A percentile compares a stretch with the other conserved stretches of the same genome.
phyloP scores from a whole-genome alignment of 257 asterid species.

The Solanum rostratum region DNA sequence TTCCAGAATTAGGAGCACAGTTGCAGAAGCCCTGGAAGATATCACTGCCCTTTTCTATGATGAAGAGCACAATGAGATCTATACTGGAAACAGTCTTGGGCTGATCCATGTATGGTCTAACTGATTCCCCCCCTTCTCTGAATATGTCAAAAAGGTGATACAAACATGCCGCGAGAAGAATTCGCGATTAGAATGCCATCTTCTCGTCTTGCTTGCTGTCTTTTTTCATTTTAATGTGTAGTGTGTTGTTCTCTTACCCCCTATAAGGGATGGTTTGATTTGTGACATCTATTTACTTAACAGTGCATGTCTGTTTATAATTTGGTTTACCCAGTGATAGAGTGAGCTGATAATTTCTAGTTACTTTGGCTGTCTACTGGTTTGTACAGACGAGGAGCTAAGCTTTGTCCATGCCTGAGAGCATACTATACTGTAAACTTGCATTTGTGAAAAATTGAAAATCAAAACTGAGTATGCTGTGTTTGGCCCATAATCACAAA shows the following conservation, averaged over 20 bases:
- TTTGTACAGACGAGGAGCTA: not conserved
- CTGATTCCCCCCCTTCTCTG: constrained; percentile 3
- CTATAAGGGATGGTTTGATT: not conserved
- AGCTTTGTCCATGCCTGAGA: not conserved
- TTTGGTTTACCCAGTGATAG: not conserved
- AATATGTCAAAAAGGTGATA: not conserved
- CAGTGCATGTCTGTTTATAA: not conserved
- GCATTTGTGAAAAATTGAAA: not conserved
- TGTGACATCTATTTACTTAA: not conserved
- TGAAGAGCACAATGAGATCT: constrained; percentile 97
- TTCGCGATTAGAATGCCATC: not conserved
- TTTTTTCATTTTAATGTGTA: not conserved
- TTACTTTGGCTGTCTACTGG: not conserved
- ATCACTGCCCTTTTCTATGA: constrained; percentile 93
- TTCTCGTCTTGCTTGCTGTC: not conserved
- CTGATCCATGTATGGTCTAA: constrained; percentile 97
- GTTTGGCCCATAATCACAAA: not conserved
- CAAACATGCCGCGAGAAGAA: not conserved
- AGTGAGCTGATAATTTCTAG: not conserved
- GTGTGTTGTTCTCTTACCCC: not conserved
- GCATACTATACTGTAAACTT: not conserved
- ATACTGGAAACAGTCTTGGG: constrained; percentile 80
- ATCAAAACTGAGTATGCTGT: not conserved
- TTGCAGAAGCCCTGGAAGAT: constrained; percentile 87
- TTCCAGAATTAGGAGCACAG: constrained; percentile 52